Conservation (phyloP, 306 rosid genomes). For the Ammopiptanthus mongolicus region DNA sequence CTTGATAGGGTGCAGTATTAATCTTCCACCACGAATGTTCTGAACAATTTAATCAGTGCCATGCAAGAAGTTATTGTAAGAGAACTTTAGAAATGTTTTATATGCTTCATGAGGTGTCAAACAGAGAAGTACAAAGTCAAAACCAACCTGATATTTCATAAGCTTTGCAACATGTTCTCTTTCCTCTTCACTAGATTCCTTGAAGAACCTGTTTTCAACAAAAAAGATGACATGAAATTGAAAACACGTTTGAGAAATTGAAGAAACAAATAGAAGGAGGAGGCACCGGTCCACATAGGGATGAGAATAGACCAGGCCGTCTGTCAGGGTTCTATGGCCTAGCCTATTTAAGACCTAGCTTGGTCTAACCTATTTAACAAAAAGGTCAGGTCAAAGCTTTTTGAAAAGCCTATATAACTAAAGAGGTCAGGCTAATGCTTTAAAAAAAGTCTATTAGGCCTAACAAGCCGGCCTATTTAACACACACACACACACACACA, state of each 20-base stretch:
- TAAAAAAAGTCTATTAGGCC: too few species aligned
- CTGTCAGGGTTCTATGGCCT: too few species aligned
- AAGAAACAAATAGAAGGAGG: neutral
- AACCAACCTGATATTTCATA: constrained; percentile 41
- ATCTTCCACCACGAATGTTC: constrained; percentile 54
- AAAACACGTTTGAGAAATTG: neutral
- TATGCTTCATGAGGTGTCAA: neutral
- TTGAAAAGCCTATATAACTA: too few species aligned
- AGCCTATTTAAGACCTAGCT: too few species aligned
- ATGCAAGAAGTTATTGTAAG: neutral
- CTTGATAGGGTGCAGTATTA: constrained; percentile 39
- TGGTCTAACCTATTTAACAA: too few species aligned
- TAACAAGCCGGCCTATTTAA: too few species aligned
- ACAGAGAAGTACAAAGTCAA: neutral
- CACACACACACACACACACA: too few species aligned
- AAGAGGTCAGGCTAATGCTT: too few species aligned
- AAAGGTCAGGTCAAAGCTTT: too few species aligned
- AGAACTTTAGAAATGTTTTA: neutral
- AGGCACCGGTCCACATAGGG: too few species aligned
- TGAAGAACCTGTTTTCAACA: constrained; percentile 38
- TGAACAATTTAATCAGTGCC: constrained; percentile 8
- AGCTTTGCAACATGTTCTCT: constrained; percentile 55
- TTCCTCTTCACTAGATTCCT: constrained; percentile 53
- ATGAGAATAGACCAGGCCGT: too few species aligned
- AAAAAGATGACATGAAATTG: neutral